Evolutionary conservation across 768 basidiomycete genomes (phyloP).

Genomic region (Pleurotus djamor): DNA sequence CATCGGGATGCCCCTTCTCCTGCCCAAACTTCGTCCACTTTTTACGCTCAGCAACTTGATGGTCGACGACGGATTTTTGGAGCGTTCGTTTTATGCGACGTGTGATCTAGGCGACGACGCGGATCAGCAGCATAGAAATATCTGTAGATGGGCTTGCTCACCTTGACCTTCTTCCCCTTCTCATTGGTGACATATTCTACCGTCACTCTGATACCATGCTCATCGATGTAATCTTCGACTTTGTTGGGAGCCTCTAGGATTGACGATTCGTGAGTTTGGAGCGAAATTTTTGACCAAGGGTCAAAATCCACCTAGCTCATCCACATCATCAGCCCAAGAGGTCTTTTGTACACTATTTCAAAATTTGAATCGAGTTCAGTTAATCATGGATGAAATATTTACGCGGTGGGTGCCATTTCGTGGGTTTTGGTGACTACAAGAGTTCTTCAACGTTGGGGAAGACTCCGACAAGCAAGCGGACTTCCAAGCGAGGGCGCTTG

Average conservation of each 20-base stretch:
- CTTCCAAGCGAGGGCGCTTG: too few species aligned
- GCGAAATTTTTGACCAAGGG: background rate
- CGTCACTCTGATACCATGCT: slow-evolving; percentile 85
- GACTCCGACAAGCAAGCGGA: too few species aligned
- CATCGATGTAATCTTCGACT: slow-evolving; percentile 73
- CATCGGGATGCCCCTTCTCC: slow-evolving; percentile 83
- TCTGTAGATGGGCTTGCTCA: slow-evolving; percentile 23
- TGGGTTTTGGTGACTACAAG: too few species aligned
- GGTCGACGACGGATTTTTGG: slow-evolving; percentile 92
- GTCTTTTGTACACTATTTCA: slow-evolving; percentile 52
- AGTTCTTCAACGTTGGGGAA: too few species aligned
- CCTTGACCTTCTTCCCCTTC: slow-evolving; percentile 94
- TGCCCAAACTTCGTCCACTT: slow-evolving; percentile 93
- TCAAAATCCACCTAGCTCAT: slow-evolving; percentile 57
- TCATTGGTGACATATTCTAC: slow-evolving; percentile 86
- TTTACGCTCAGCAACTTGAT: slow-evolving; percentile 90
- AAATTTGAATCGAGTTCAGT: too few species aligned
- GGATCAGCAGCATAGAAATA: slow-evolving; percentile 5
- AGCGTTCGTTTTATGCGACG: slow-evolving; percentile 83
- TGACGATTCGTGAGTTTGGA: background rate
- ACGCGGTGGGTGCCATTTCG: background rate
- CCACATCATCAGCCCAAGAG: slow-evolving; percentile 88
- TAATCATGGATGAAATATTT: too few species aligned
- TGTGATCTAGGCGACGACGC: slow-evolving; percentile 58
- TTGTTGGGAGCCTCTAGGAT: slow-evolving; percentile 41